Evolutionary conservation across 2,329 filamentous ascomycete genomes (phyloP).

Genomic region (Aphanoascus verrucosus): DNA sequence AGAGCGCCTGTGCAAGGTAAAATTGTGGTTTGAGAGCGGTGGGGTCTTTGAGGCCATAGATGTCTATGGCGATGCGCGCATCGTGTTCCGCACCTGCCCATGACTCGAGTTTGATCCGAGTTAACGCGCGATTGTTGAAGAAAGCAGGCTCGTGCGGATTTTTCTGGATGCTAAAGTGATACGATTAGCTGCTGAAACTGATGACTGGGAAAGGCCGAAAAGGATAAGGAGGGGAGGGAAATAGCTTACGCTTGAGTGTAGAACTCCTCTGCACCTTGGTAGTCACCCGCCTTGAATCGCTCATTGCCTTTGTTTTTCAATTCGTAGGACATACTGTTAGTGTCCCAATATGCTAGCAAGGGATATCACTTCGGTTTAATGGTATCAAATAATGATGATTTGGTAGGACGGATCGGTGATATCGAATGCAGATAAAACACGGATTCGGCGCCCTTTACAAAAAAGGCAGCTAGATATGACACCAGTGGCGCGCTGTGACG

Average conservation of each 20-base stretch:
- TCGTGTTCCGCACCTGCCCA: conserved; percentile 70
- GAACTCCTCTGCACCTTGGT: conserved; percentile 36
- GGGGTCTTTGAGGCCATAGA: conserved; percentile 42
- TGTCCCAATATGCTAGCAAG: neutral
- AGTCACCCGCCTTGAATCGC: conserved; percentile 38
- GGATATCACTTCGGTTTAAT: neutral
- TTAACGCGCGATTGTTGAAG: conserved; percentile 83
- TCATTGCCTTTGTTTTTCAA: conserved; percentile 38
- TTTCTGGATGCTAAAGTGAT: conserved; percentile 53
- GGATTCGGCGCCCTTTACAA: neutral
- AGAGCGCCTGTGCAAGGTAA: conserved; percentile 71
- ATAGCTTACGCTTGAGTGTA: conserved; percentile 37
- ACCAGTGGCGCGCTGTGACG: no score
- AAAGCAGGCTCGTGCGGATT: conserved; percentile 67
- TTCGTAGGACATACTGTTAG: conserved; percentile 26
- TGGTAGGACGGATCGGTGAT: neutral
- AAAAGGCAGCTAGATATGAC: no score
- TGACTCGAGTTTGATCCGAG: conserved; percentile 60
- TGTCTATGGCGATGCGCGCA: conserved; percentile 61
- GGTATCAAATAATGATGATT: neutral
- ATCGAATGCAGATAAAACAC: neutral
- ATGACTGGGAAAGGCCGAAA: neutral
- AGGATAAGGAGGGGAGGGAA: neutral
- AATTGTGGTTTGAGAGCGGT: conserved; percentile 71
- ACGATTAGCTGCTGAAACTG: neutral